Base-by-base conservation (phyloP, 371 early-diverging fungal genomes). In the Coemansia sp. region DNA sequence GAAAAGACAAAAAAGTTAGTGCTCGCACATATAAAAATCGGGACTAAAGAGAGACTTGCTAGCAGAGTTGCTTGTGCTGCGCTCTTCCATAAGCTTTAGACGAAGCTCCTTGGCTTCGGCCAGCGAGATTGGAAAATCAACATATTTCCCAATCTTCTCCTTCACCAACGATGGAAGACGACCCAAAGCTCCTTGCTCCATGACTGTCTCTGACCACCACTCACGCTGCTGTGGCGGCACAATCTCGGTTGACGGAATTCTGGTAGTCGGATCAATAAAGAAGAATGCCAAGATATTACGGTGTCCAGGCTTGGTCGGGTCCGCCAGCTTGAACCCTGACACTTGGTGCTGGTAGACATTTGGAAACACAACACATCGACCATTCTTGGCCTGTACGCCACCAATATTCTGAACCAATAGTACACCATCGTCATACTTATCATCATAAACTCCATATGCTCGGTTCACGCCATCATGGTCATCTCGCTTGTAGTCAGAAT, bases 341-440 rank as follows among this genome's bases (percentile, higher is more conserved):
- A 86, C 81, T 21, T 79, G 69, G 72, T 88, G 88, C 68, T 87
- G 89, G 64, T 81, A 85, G 27, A 73, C 70, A 79, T 89, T 89
- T 11, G 89, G 88, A 63, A 87, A 89, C 21, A 73, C 81, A 39
- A 89, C 64, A 67, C 81, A 79, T 10, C 84, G 84, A 10, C 84
- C 84, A 53, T 73, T 47, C 48, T 56, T 68, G 8, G 72, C 72
- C 27, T 74, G 65, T 0, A 83, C 65, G 0, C 59, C 48, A 2
- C 83, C 83, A 42, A 82, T 59, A 2, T 57, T 29, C 29, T 83
- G 82, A 7, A 63, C 50, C 8, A 80, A 45, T 5, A 75, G 53
- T 7, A 57, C 40, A 2, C 26, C 16, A 18, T 48, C 27, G 16
- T 5, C 5, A 4, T n/a, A 3, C 13, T 45, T 40, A 3, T 47